Base-by-base conservation (phyloP, 2,329 filamentous ascomycete species). In the Aspergillus pseudoglaucus region DNA sequence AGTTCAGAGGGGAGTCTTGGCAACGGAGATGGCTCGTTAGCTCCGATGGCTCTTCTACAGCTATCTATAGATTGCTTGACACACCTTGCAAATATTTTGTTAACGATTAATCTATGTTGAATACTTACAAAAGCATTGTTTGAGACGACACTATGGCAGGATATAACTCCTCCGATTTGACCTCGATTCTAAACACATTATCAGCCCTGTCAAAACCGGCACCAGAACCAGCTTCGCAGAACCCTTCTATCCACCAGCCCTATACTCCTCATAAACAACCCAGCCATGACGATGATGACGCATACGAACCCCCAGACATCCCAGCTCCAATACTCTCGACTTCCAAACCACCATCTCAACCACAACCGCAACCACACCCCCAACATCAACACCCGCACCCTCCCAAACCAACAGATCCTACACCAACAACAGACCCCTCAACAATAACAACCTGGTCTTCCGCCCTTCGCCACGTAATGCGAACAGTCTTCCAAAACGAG, bases 381-480 rank as follows among this genome's bases (percentile, higher is more conserved):
- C 35, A 33, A 22, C 40, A 42, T 33, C 47, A 44, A 6, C 44
- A 45, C n/a, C 41, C 9, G 25, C 41, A 42, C 22, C 48, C 35
- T 12, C n/a, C n/a, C 17, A 48, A 35, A 32, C 22, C 50, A 37
- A 54, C 20, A 14, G 22, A 9, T n/a, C n/a, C n/a, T n/a, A n/a
- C n/a, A 14, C 42, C 50, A 3, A 42, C 44, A 23, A 27, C 55
- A 32, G 72, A 77, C 54, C 66, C 75, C 7, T 65, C 74, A 18
- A 70, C 64, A 2, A 78, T 79, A 45, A 74, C 70, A 12, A 72
- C 76, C 33, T 80, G 76, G 76, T 69, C 75, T 12, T 62, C 71
- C 8, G 77, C 75, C 6, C 59, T 79, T 27, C 69, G 69, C 54
- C 73, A 76, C 62, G 71, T 79, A 18, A 78, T 76, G 69, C 71